A percentile compares a stretch with the other conserved stretches of the same genome.
Conservation (phyloP, 306 rosid species). For the Prinsepia uniflora region DNA sequence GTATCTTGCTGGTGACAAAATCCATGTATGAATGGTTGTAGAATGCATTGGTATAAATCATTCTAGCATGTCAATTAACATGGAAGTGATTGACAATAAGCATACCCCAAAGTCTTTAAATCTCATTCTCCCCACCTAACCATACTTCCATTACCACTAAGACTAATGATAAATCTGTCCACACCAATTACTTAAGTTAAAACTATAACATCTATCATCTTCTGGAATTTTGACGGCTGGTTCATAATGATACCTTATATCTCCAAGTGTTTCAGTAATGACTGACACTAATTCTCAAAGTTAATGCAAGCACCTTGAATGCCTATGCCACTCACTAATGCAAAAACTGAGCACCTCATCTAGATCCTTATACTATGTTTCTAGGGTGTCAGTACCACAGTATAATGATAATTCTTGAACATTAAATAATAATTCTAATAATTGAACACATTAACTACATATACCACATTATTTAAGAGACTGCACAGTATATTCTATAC, state of each 20-base stretch:
- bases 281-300: neutral
- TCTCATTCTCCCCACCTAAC: neutral
- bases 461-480: no score
- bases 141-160: neutral
- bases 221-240: neutral
- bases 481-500: no score
- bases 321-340: neutral
- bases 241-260: neutral
- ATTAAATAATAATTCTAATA: neutral
- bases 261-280: neutral
- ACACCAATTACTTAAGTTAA: neutral
- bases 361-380: neutral
- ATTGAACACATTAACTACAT: neutral
- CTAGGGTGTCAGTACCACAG: neutral
- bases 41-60: no score
- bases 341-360: neutral
- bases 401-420: neutral
- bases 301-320: neutral
- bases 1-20: no score
- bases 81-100: no score
- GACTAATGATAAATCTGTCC: neutral
- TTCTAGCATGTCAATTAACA: no score
- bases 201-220: neutral
- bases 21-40: no score
- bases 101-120: neutral